phyloP scores from a whole-genome alignment of 768 basidiomycete species.

The Leccinum aurantiacum region DNA sequence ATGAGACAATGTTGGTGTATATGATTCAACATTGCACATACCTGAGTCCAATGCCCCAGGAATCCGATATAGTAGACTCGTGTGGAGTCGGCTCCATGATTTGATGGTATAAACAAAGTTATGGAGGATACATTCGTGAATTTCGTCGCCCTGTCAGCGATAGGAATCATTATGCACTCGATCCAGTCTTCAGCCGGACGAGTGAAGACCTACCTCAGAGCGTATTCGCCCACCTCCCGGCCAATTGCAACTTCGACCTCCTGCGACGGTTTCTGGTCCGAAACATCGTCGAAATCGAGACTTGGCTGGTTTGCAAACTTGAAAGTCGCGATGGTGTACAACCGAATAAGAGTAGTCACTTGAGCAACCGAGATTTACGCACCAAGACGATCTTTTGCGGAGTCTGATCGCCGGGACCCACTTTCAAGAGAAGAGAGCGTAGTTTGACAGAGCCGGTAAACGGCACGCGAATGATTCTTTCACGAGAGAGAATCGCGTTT shows the following conservation, averaged over 20 bases:
- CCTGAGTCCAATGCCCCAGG: conserved; percentile 79
- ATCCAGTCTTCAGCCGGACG: not conserved
- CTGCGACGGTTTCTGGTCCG: conserved; percentile 63
- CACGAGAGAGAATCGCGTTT: conserved; percentile 3
- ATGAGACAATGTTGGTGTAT: not conserved
- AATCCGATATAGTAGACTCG: conserved; percentile 85
- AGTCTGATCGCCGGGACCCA: conserved; percentile 78
- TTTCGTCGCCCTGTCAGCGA: conserved; percentile 65
- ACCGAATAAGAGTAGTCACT: not conserved
- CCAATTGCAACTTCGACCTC: conserved; percentile 69
- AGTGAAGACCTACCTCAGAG: conserved; percentile 59
- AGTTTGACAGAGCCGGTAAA: conserved; percentile 88
- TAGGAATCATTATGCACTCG: not conserved
- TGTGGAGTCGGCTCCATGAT: conserved; percentile 75
- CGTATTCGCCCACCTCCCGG: conserved; percentile 81
- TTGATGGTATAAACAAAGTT: conserved; percentile 79
- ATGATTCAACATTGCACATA: conserved; percentile 27
- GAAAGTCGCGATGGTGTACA: not conserved
- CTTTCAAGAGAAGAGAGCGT: conserved; percentile 76
- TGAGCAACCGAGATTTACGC: conserved; percentile 24
- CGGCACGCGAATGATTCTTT: conserved; percentile 78
- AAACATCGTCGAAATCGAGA: conserved; percentile 78
- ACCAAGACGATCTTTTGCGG: conserved; percentile 74
- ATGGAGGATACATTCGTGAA: conserved; percentile 80
- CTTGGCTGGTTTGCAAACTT: conserved; percentile 78